These are phyloP conservation scores for Saccharomycopsis selenospora DNA, from an alignment of 805 yeast species.

Conservation along the genomic window DNA sequence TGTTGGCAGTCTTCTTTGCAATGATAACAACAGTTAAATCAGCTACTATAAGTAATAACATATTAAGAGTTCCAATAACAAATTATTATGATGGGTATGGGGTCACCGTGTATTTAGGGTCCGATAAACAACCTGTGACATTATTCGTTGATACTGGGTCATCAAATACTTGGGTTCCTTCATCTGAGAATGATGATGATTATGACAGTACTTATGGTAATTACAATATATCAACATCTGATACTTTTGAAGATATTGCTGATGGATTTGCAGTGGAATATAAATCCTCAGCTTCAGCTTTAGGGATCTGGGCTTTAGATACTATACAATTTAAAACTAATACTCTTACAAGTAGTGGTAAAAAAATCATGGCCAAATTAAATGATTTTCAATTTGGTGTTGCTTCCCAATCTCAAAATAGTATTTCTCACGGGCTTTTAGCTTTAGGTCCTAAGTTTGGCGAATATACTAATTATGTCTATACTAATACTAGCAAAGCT, in stretches of 20 bases:
- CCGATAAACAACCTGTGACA: conserved; percentile 9
- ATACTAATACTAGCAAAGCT: background rate
- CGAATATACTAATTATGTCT: conserved; percentile 37
- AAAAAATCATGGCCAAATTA: background rate
- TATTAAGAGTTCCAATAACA: background rate
- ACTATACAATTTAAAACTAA: background rate
- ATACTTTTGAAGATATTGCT: conserved; percentile 23
- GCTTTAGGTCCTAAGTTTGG: conserved; percentile 66
- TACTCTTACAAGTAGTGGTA: background rate
- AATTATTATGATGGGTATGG: background rate
- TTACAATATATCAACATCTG: conserved; percentile 30
- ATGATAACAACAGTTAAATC: no score
- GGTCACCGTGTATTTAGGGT: conserved; percentile 10
- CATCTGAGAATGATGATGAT: background rate
- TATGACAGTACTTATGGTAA: conserved; percentile 31
- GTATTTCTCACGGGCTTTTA: conserved; percentile 48
- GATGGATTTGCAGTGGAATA: background rate
- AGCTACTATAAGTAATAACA: no score
- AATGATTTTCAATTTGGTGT: background rate
- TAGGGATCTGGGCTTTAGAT: background rate
- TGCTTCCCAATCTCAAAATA: conserved; percentile 2
- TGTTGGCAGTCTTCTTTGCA: no score
- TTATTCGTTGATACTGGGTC: conserved; percentile 30
- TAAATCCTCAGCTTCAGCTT: background rate
- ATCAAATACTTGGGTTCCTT: conserved; percentile 28